These are phyloP conservation scores for Cornus florida DNA, from an alignment of 148 eudicot genomes.

Conservation along the genomic window DNA sequence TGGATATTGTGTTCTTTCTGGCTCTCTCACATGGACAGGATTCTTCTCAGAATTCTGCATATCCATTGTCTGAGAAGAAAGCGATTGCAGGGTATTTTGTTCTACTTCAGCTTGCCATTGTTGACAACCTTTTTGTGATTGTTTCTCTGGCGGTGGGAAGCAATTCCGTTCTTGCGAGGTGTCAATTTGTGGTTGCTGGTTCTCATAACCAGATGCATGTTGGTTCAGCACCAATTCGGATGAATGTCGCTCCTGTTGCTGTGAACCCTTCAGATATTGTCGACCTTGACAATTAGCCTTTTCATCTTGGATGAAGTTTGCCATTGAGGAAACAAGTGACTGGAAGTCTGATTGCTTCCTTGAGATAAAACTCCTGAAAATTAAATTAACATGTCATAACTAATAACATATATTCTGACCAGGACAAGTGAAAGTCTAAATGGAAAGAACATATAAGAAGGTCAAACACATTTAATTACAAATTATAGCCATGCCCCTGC, in stretches of 20 bases:
- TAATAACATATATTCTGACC: neutral
- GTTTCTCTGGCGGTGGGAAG: conserved; percentile 34
- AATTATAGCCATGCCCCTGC: neutral
- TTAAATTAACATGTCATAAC: conserved; percentile 7
- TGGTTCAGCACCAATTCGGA: conserved; percentile 44
- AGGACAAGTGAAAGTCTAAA: neutral
- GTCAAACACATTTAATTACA: neutral
- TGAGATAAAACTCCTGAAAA: conserved; percentile 53
- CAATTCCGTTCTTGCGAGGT: conserved; percentile 17
- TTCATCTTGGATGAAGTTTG: conserved; percentile 56
- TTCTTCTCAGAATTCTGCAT: too few species aligned
- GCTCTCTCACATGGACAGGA: conserved; percentile 35
- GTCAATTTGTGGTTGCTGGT: conserved; percentile 38
- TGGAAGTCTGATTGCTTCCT: conserved; percentile 54
- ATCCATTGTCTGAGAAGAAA: conserved; percentile 12
- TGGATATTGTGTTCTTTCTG: conserved; percentile 34
- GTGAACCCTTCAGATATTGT: conserved; percentile 34
- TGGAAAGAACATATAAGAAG: neutral
- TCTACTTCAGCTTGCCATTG: conserved; percentile 41
- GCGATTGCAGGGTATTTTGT: conserved; percentile 37
- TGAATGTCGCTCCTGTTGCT: conserved; percentile 44
- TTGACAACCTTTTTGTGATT: conserved; percentile 38
- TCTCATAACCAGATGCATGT: conserved; percentile 37
- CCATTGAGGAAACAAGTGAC: conserved; percentile 64
- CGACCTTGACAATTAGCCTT: conserved; percentile 37